Conservation (phyloP, 441 rosid species). For the Biscutella laevigata region DNA sequence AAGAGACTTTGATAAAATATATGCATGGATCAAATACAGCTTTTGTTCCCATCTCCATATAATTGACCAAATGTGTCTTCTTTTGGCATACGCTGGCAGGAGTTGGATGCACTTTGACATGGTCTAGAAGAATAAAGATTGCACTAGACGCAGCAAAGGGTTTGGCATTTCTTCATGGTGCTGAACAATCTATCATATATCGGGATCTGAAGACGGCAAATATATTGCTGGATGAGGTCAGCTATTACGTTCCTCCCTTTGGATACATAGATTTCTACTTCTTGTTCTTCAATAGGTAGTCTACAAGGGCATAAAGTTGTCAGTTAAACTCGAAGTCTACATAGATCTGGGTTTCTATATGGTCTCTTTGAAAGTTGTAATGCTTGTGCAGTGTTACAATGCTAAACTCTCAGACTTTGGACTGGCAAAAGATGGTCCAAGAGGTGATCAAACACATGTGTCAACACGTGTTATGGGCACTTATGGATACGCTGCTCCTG, state of each 20-base stretch:
- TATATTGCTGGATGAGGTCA: slow-evolving; percentile 70
- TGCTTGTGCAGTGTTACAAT: slow-evolving; percentile 56
- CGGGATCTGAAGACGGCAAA: slow-evolving; percentile 98
- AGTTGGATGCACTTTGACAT: slow-evolving; percentile 82
- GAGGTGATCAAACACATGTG: slow-evolving; percentile 98
- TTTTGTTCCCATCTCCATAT: not conserved
- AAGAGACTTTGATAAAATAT: not conserved
- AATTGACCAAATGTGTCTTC: not conserved
- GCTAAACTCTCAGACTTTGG: slow-evolving; percentile 99
- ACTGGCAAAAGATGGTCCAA: slow-evolving; percentile 96
- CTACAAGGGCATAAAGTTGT: not conserved
- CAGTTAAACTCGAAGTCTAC: not conserved
- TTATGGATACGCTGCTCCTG: slow-evolving; percentile 98
- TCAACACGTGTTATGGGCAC: slow-evolving; percentile 99
- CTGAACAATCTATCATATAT: slow-evolving; percentile 80
- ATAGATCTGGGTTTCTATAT: not conserved
- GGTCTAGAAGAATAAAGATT: slow-evolving; percentile 90
- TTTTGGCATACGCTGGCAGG: slow-evolving; percentile 6
- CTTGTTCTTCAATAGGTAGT: not conserved
- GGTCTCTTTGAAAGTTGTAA: slow-evolving; percentile 21
- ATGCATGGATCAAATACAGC: not conserved
- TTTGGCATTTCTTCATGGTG: slow-evolving; percentile 91
- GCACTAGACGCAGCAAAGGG: slow-evolving; percentile 92
- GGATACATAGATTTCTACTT: not conserved
- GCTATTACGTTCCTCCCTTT: slow-evolving; percentile 20